These are phyloP conservation scores for Sporothrix curviconia DNA, from an alignment of 2,329 filamentous ascomycete genomes.

Conservation along the genomic window DNA sequence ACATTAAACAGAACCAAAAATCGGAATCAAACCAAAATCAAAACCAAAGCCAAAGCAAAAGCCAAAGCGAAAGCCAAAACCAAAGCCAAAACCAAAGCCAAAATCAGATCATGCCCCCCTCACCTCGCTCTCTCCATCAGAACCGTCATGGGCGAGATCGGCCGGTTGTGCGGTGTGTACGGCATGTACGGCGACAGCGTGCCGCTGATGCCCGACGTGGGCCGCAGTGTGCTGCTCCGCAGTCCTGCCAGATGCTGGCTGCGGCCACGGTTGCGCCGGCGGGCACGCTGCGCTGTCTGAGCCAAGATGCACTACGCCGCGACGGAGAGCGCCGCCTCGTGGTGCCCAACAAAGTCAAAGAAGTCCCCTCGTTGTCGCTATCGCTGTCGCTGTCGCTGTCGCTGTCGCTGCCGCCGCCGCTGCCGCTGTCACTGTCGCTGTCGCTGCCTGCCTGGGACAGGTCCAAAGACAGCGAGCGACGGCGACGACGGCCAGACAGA, in stretches of 20 bases:
- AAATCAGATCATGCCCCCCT: not conserved
- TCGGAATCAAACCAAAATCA: too few relatives aligned
- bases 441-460: too few relatives aligned
- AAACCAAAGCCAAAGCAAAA: not conserved
- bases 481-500: not conserved
- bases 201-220: not conserved
- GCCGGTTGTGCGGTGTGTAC: constrained; percentile 2
- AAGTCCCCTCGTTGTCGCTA: too few relatives aligned
- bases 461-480: constrained; percentile 8
- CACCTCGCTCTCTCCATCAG: constrained; percentile 10
- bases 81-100: not conserved
- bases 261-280: not conserved
- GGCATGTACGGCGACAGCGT: not conserved
- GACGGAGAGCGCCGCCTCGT: not conserved
- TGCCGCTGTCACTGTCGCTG: too few relatives aligned
- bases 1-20: too few relatives aligned
- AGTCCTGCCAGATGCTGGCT: not conserved
- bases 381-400: not conserved
- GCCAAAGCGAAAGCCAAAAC: not conserved
- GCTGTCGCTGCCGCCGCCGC: not conserved
- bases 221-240: constrained; percentile 3
- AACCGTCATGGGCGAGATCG: constrained; percentile 16
- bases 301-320: not conserved
- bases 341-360: too few relatives aligned
- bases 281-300: not conserved